Base-by-base conservation (phyloP, 805 yeast genomes). In the Saccharomycopsis sp. region DNA sequence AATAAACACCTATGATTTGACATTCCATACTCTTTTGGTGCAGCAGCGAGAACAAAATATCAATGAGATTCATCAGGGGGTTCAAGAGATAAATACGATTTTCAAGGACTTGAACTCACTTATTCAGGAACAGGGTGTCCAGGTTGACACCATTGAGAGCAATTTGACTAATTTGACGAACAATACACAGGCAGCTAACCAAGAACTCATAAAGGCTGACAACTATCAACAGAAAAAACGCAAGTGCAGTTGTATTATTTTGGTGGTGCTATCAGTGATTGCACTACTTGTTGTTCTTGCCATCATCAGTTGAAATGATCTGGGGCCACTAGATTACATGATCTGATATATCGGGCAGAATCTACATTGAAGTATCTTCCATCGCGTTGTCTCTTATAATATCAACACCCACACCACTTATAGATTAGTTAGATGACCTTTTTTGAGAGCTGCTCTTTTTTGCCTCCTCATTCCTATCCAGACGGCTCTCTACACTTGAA, bases 91-190 rank as follows among this genome's bases (percentile, higher is more conserved):
- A 48, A 91, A 91, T 69, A 78, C 90, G 8, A 91, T 91, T 2
- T 91, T 90, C 69, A 83, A 83, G 63, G 96, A 91, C 65, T 70
- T 91, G 57, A 90, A 91, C 15, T 79, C 82, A 44, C 73, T 91
- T 64, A 94, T 91, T 1, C 75, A 79, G 55, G 91, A 89, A 69
- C 97, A 91, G 68, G 97, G 96, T 3, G 84, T 80, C 34, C 91
- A 88, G 63, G 78, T 91, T 16, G 96, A 90, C 66, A 82, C 91
- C 0, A 82, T 91, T 16, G 97, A 90, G 67, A 89, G 85, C 61
- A 90, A 90, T 70, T 75, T 91, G 51, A 71, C 83, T 24, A 81
- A 79, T 51, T 74, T 86, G 60, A 81, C 84, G 3, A 78, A 74
- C 21, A 85, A 88, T 65, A 79, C 89, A 3, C 85, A 83, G 57